These are phyloP conservation scores for Backusella mclennaniae DNA, from an alignment of 192 early-diverging fungal genomes.

Conservation along the genomic window DNA sequence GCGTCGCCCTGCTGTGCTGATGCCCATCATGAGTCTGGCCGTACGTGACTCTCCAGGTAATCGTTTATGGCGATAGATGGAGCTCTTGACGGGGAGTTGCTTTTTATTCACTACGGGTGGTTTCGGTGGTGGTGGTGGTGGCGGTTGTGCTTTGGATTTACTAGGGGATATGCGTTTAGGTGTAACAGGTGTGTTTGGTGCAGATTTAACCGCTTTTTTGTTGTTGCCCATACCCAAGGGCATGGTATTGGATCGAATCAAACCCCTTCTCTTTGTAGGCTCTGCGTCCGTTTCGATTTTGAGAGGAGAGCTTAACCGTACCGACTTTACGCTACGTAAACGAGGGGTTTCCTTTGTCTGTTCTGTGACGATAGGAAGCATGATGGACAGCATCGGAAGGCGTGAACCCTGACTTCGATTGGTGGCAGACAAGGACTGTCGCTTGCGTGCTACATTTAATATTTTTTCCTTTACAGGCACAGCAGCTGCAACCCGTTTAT, in stretches of 20 bases:
- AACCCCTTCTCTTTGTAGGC: not conserved
- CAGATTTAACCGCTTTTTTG: not conserved
- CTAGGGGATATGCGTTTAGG: not conserved
- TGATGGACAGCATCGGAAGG: conserved; percentile 16
- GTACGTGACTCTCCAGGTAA: conserved; percentile 24
- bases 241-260: conserved; percentile 11
- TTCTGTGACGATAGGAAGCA: not conserved
- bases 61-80: conserved; percentile 19
- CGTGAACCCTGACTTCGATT: conserved; percentile 36
- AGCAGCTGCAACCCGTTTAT: conserved; percentile 1
- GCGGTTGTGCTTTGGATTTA: not conserved
- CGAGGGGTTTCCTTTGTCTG: not conserved
- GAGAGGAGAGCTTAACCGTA: not conserved
- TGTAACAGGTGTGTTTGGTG: not conserved
- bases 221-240: not conserved
- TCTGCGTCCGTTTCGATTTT: not conserved
- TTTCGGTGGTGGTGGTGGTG: not conserved
- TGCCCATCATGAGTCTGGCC: conserved; percentile 24
- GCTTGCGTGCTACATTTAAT: conserved; percentile 22
- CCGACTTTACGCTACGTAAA: not conserved
- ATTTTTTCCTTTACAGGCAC: conserved; percentile 23
- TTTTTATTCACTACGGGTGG: not conserved
- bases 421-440: conserved; percentile 16
- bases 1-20: conserved; percentile 13
- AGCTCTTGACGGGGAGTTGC: conserved; percentile 7